Evolutionary conservation across 257 asterid genomes (phyloP).

Genomic region (Fraxinus pennsylvanica): DNA sequence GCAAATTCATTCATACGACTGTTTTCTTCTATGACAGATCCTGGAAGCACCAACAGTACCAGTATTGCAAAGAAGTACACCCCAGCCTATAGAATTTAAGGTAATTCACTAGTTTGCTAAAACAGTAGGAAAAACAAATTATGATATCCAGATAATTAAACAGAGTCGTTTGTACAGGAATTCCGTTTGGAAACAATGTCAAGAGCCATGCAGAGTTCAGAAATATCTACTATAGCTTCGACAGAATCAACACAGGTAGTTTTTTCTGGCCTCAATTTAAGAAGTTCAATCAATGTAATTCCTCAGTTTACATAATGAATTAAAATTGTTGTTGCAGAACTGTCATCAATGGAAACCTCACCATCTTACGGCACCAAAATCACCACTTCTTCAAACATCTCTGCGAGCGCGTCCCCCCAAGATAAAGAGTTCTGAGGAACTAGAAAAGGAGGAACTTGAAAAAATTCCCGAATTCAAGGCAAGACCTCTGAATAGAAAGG

Average conservation of each 20-base stretch:
- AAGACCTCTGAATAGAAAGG: constrained; percentile 87
- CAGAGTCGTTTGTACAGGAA: constrained; percentile 55
- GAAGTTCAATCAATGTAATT: not conserved
- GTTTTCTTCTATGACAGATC: constrained; percentile 42
- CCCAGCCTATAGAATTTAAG: constrained; percentile 85
- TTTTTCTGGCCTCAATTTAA: constrained; percentile 9
- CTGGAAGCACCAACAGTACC: constrained; percentile 65
- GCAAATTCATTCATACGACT: not conserved
- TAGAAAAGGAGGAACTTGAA: constrained; percentile 72
- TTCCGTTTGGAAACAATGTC: constrained; percentile 88
- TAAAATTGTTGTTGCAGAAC: constrained; percentile 42
- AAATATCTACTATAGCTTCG: constrained; percentile 67
- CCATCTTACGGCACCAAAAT: constrained; percentile 78
- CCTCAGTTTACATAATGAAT: not conserved
- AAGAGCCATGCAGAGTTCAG: constrained; percentile 72
- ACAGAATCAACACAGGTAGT: constrained; percentile 53
- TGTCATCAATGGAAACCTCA: constrained; percentile 59
- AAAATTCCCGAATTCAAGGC: constrained; percentile 87
- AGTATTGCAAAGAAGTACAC: constrained; percentile 66
- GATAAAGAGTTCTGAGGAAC: constrained; percentile 66
- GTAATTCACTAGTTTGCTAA: constrained; percentile 33
- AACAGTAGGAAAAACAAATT: constrained; percentile 7
- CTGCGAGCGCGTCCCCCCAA: constrained; percentile 83
- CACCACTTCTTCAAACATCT: constrained; percentile 78
- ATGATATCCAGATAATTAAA: constrained; percentile 13